These are phyloP conservation scores for Leccinum pseudoinsigne DNA, from an alignment of 1,284 basidiomycete species.

Conservation along the genomic window DNA sequence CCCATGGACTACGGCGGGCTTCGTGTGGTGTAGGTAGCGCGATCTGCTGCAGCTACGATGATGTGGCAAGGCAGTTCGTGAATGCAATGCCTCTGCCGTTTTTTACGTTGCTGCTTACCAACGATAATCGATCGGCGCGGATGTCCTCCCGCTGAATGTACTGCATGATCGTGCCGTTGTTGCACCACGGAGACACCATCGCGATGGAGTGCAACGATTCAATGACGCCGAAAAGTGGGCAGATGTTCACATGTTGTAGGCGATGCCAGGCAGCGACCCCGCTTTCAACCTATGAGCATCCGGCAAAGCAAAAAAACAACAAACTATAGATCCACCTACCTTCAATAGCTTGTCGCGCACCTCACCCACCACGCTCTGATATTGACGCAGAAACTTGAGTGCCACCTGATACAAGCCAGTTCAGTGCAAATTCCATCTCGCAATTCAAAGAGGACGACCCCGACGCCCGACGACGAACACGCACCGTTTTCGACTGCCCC, in stretches of 20 bases:
- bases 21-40: slow-evolving; percentile 50
- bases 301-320: background rate
- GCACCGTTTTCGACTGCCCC: slow-evolving; percentile 39
- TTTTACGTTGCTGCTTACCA: slow-evolving; percentile 38
- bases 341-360: slow-evolving; percentile 52
- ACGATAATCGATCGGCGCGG: slow-evolving; percentile 40
- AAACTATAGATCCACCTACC: slow-evolving; percentile 31
- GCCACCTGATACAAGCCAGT: slow-evolving; percentile 41
- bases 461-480: background rate
- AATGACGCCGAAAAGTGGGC: slow-evolving; percentile 50
- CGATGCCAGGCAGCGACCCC: slow-evolving; percentile 53
- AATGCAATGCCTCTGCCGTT: background rate
- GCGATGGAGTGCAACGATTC: slow-evolving; percentile 49
- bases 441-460: background rate
- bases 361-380: slow-evolving; percentile 43
- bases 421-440: background rate
- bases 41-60: slow-evolving; percentile 46
- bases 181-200: slow-evolving; percentile 62
- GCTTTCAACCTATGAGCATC: slow-evolving; percentile 47
- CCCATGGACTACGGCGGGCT: slow-evolving; percentile 54
- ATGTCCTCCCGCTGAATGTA: slow-evolving; percentile 44
- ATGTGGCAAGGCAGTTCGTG: background rate
- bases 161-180: slow-evolving; percentile 51
- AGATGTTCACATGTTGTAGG: slow-evolving; percentile 51
- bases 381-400: slow-evolving; percentile 54